phyloP scores from a whole-genome alignment of 495 filamentous ascomycete species.

The Xylaria longipes region DNA sequence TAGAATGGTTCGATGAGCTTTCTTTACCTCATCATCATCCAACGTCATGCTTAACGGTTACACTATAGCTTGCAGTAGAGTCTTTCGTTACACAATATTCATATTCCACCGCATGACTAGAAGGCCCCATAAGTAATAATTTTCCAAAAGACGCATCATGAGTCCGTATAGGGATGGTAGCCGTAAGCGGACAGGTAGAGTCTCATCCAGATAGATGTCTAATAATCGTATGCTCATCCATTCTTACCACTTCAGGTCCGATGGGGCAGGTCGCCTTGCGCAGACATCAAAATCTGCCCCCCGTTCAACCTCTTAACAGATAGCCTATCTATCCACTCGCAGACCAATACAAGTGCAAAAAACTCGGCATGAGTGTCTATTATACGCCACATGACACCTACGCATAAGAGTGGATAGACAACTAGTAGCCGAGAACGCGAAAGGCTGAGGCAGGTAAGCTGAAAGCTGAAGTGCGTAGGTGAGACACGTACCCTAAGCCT shows the following conservation, averaged over 20 bases:
- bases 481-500: not conserved
- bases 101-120: not conserved
- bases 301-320: not conserved
- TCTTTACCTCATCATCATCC: not conserved
- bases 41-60: not conserved
- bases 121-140: not conserved
- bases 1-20: not conserved
- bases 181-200: not conserved
- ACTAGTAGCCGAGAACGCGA: not conserved
- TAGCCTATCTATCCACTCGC: not conserved
- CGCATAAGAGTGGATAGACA: not conserved
- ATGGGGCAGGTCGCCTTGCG: too few species aligned
- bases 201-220: not conserved
- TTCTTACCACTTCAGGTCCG: not conserved
- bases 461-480: conserved; percentile 3
- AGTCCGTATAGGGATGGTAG: not conserved
- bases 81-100: not conserved
- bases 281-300: not conserved
- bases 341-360: not conserved
- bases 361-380: not conserved
- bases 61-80: not conserved
- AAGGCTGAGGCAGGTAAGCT: conserved; percentile 1
- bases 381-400: not conserved
- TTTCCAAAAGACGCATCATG: not conserved
- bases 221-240: not conserved